Evolutionary conservation across 768 basidiomycete genomes (phyloP).

Genomic region (Chiua virens): DNA sequence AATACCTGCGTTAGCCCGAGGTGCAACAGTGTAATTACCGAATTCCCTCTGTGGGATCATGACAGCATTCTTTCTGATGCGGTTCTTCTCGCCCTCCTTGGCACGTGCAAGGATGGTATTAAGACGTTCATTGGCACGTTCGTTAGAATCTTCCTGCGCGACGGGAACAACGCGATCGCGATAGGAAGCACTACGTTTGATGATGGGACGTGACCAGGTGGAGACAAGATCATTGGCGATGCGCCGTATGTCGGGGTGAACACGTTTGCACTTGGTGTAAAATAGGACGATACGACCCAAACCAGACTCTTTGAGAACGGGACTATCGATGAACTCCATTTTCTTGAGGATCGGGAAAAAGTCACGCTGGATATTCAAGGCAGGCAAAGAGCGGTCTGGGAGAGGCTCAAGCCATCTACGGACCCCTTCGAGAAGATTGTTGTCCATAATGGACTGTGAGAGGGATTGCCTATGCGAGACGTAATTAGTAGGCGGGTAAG

Average conservation of each 20-base stretch:
- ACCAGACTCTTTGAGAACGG: conserved; percentile 87
- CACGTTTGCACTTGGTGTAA: conserved; percentile 94
- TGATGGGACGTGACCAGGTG: conserved; percentile 86
- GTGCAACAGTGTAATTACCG: conserved; percentile 80
- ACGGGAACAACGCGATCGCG: conserved; percentile 69
- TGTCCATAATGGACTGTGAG: conserved; percentile 91
- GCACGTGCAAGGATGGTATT: conserved; percentile 70
- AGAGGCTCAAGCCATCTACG: conserved; percentile 92
- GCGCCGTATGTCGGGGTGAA: conserved; percentile 76
- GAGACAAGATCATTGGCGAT: conserved; percentile 83
- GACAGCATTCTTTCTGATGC: conserved; percentile 77
- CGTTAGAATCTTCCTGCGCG: conserved; percentile 41
- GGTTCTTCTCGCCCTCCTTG: conserved; percentile 64
- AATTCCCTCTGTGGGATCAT: conserved; percentile 77
- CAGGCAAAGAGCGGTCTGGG: conserved; percentile 88
- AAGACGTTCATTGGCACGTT: conserved; percentile 51
- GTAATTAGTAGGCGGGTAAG: neutral
- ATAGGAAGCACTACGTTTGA: conserved; percentile 84
- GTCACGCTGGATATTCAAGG: conserved; percentile 92
- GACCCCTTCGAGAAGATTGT: conserved; percentile 89
- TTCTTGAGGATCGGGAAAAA: conserved; percentile 81
- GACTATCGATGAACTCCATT: conserved; percentile 91
- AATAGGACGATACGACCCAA: conserved; percentile 90
- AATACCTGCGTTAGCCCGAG: conserved; percentile 55
- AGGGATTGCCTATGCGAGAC: conserved; percentile 65